Conservation (phyloP, 2,329 filamentous ascomycete species). For the Aspergillus hortae region DNA sequence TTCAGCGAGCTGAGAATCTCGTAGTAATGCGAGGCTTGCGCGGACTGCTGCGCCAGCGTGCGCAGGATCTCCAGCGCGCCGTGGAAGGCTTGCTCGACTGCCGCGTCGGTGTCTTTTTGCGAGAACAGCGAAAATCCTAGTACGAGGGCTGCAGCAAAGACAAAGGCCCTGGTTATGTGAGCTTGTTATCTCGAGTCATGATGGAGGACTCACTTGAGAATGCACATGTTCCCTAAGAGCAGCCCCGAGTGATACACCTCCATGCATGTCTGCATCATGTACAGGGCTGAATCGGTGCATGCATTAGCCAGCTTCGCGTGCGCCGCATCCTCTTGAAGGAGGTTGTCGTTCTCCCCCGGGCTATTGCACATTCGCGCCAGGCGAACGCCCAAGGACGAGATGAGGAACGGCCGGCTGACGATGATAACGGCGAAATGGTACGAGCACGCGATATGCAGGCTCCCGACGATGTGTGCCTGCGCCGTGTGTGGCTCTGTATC, state of each 20-base stretch:
- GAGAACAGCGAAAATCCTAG: slow-evolving; percentile 57
- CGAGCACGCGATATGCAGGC: slow-evolving; percentile 54
- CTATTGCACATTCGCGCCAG: slow-evolving; percentile 24
- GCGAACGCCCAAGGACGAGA: slow-evolving; percentile 46
- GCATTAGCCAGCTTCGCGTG: slow-evolving; percentile 46
- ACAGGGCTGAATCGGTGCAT: slow-evolving; percentile 55
- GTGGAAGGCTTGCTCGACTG: slow-evolving; percentile 43
- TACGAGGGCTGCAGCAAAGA: slow-evolving; percentile 57
- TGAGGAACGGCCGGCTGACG: slow-evolving; percentile 54
- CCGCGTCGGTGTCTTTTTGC: slow-evolving; percentile 42
- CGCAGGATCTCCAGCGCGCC: slow-evolving; percentile 50
- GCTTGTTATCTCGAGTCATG: not conserved
- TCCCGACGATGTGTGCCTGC: slow-evolving; percentile 44
- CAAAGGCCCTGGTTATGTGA: slow-evolving; percentile 40
- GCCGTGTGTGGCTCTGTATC: slow-evolving; percentile 16
- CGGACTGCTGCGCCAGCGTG: slow-evolving; percentile 48
- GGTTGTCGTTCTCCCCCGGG: slow-evolving; percentile 15
- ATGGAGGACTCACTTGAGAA: slow-evolving; percentile 50
- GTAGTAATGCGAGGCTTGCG: slow-evolving; percentile 56
- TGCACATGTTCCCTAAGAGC: slow-evolving; percentile 55
- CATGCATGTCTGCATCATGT: slow-evolving; percentile 53
- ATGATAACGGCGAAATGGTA: slow-evolving; percentile 60
- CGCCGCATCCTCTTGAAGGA: slow-evolving; percentile 23
- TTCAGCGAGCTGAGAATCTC: slow-evolving; percentile 52
- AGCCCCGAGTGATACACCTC: slow-evolving; percentile 46